These are phyloP conservation scores for Macrotyloma uniflorum DNA, from an alignment of 306 rosid genomes.

Conservation along the genomic window DNA sequence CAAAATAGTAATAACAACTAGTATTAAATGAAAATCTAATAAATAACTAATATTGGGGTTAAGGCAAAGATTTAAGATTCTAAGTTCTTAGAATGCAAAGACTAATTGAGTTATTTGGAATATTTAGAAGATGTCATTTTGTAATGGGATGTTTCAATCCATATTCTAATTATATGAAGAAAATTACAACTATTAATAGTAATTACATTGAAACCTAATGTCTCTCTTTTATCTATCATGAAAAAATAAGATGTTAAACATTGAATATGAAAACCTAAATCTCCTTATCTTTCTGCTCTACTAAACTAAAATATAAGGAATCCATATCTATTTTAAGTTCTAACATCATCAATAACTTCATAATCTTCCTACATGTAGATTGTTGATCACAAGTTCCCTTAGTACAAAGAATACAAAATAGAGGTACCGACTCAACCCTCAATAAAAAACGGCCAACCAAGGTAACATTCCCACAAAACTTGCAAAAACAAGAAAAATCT, in stretches of 20 bases:
- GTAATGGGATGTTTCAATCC: not conserved
- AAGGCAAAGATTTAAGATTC: too few species aligned
- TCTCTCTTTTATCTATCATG: not conserved
- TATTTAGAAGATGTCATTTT: not conserved
- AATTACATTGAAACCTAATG: not conserved
- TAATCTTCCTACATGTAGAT: not conserved
- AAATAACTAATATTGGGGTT: too few species aligned
- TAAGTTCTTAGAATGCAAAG: too few species aligned
- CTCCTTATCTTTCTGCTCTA: conserved; percentile 15
- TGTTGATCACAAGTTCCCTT: not conserved
- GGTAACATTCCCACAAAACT: not conserved
- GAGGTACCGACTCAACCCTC: not conserved
- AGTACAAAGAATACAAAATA: not conserved
- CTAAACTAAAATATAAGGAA: not conserved
- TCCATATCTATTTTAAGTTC: not conserved
- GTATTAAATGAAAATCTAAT: too few species aligned
- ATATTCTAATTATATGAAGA: not conserved
- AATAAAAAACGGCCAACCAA: not conserved
- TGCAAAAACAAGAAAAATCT: not conserved
- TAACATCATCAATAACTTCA: not conserved
- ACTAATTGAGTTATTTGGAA: not conserved
- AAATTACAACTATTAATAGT: not conserved
- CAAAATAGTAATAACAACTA: too few species aligned
- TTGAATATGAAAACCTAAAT: not conserved
- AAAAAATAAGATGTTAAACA: conserved; percentile 3